Evolutionary conservation across 352 stramenopile genomes (phyloP).

Genomic region (Globisporangium okanoganense): DNA sequence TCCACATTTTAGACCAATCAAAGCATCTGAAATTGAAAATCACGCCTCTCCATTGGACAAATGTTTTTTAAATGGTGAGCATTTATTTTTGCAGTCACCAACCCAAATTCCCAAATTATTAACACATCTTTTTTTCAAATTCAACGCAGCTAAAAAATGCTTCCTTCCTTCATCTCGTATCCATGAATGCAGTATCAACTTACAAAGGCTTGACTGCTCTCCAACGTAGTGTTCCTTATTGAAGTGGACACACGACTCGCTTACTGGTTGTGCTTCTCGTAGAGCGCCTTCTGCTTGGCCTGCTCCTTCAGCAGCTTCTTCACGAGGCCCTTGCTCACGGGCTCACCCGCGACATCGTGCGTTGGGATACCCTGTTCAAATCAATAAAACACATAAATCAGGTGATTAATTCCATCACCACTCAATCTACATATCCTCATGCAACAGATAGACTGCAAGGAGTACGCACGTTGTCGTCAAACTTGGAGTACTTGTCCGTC

Average conservation of each 20-base stretch:
- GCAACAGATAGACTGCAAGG: background rate
- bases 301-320: slow-evolving; percentile 99
- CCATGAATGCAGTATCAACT: background rate
- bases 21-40: no score
- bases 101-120: no score
- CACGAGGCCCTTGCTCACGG: slow-evolving; percentile 92
- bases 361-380: slow-evolving; percentile 90
- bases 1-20: no score
- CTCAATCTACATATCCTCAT: background rate
- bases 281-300: slow-evolving; percentile 93
- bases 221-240: background rate
- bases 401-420: background rate
- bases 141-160: background rate
- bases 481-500: slow-evolving; percentile 88
- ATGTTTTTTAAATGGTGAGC: no score
- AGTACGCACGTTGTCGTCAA: slow-evolving; percentile 79
- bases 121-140: no score
- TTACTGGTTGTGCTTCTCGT: slow-evolving; percentile 67
- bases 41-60: no score
- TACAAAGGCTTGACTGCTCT: background rate
- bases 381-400: background rate
- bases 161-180: background rate
- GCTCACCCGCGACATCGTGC: slow-evolving; percentile 89
- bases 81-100: no score
- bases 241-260: background rate